Base-by-base conservation (phyloP, 2,329 filamentous ascomycete genomes). In the Trichophyton simii region DNA sequence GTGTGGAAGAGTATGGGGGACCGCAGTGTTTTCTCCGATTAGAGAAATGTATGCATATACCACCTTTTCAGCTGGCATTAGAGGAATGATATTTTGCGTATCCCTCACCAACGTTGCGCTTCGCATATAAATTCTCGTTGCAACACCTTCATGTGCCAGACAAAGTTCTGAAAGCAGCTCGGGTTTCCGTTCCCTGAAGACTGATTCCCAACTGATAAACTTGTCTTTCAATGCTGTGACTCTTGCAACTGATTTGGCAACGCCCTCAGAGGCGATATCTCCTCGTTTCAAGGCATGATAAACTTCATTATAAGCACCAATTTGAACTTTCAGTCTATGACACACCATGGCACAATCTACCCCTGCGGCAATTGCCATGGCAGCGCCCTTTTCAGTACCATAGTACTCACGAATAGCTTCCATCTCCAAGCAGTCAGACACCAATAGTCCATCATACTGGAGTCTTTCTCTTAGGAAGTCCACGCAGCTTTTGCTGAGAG, bases 361-460 rank as follows among this genome's bases (percentile, higher is more conserved):
- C 20, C 77, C 76, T 36, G 76, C 75, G 60, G 72, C 73, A 28
- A 79, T 65, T 5, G 75, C 72, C 62, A 76, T 72, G 4, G 75
- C 70, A 2, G 76, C 72, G 42, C 73, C 73, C 57, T 71, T 70
- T 57, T 76, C 74, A 0, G 75, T 76, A 2, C 75, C 74, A 63
- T 73, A 75, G 13, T 72, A 76, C 2, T 71, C 68, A 18, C 72
- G 70, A 7, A 78, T 74, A 2, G 75, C 73, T 46, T 77, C 72
- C 76, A 78, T 77, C 62, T 78, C 75, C 44, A 78, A 67, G 64
- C 75, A 78, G 55, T 78, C 76, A 3, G 75, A 78, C 2, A 78
- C 69, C 5, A 78, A 69, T 65, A 78, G 69, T 0, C 76, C 76
- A 55, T 77, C 68, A 63, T 76, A 77, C 15, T 72, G 68, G 71